Evolutionary conservation across 768 basidiomycete species (phyloP).

Genomic region (Boletus coccyginus): DNA sequence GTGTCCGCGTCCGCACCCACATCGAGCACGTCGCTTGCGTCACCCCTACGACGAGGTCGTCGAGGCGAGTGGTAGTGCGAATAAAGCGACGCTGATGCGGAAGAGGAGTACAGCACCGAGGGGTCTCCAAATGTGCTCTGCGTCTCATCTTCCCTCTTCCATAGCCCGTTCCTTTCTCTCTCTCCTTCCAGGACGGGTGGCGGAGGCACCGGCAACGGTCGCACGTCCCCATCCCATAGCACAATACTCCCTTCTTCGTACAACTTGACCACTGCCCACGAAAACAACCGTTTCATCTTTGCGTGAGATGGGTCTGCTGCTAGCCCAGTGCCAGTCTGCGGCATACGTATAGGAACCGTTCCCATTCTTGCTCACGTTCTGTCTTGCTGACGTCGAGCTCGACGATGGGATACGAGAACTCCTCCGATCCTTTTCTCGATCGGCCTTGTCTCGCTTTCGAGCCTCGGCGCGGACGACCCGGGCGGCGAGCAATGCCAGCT

Average conservation of each 20-base stretch:
- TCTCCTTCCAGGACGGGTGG: neutral
- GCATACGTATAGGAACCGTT: neutral
- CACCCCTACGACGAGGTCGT: neutral
- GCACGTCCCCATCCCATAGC: slow-evolving; percentile 65
- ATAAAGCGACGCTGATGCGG: slow-evolving; percentile 22
- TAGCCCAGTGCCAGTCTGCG: neutral
- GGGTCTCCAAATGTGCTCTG: slow-evolving; percentile 22
- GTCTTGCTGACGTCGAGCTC: neutral
- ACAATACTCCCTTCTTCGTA: slow-evolving; percentile 72
- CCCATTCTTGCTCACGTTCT: neutral
- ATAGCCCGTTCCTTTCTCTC: slow-evolving; percentile 35
- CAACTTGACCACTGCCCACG: slow-evolving; percentile 60
- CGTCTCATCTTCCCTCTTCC: slow-evolving; percentile 39
- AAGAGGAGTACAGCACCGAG: slow-evolving; percentile 23
- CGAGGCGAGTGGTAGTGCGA: slow-evolving; percentile 26
- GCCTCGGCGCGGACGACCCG: slow-evolving; percentile 63
- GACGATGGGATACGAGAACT: neutral
- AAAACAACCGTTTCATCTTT: slow-evolving; percentile 69
- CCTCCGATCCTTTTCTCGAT: slow-evolving; percentile 35
- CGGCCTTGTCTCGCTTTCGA: slow-evolving; percentile 51
- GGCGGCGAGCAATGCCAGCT: slow-evolving; percentile 60
- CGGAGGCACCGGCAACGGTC: slow-evolving; percentile 30
- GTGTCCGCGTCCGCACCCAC: slow-evolving; percentile 37
- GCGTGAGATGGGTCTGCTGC: slow-evolving; percentile 24
- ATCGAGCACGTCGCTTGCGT: slow-evolving; percentile 5